These are phyloP conservation scores for Arachis stenosperma DNA, from an alignment of 306 rosid species.

Conservation along the genomic window DNA sequence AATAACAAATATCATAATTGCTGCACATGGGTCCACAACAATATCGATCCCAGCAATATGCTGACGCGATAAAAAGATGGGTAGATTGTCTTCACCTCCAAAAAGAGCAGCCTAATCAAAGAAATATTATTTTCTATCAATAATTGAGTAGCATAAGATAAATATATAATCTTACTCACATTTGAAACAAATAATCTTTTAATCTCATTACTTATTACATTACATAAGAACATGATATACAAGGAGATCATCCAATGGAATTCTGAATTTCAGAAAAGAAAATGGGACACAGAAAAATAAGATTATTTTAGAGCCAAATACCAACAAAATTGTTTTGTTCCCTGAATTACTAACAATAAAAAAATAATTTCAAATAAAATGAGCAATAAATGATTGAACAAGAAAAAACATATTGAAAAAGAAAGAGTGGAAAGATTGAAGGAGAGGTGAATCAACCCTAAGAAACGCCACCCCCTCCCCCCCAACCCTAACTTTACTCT, in stretches of 20 bases:
- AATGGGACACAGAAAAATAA: not conserved
- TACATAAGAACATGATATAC: not conserved
- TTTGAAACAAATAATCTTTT: conserved; percentile 25
- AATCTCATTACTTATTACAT: not conserved
- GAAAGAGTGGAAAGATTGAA: not conserved
- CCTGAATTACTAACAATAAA: too few species aligned
- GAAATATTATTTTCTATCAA: conserved; percentile 33
- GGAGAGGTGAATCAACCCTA: conserved; percentile 8
- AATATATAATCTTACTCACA: not conserved
- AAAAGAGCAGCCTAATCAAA: conserved; percentile 70
- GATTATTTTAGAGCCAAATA: not conserved
- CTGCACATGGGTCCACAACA: conserved; percentile 86
- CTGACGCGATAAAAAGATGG: conserved; percentile 65
- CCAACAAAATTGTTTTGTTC: not conserved
- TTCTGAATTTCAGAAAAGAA: conserved; percentile 1
- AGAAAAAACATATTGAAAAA: conserved; percentile 7
- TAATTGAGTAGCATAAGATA: not conserved
- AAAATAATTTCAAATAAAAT: not conserved
- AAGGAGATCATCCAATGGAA: conserved; percentile 8
- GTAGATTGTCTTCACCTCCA: conserved; percentile 79
- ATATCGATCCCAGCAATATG: conserved; percentile 67
- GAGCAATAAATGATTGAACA: not conserved
- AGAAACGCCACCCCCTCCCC: not conserved
- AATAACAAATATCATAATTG: conserved; percentile 62
- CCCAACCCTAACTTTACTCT: too few species aligned